Base-by-base conservation (phyloP, 345 rosid genomes). In the Cochlearia excelsa region DNA sequence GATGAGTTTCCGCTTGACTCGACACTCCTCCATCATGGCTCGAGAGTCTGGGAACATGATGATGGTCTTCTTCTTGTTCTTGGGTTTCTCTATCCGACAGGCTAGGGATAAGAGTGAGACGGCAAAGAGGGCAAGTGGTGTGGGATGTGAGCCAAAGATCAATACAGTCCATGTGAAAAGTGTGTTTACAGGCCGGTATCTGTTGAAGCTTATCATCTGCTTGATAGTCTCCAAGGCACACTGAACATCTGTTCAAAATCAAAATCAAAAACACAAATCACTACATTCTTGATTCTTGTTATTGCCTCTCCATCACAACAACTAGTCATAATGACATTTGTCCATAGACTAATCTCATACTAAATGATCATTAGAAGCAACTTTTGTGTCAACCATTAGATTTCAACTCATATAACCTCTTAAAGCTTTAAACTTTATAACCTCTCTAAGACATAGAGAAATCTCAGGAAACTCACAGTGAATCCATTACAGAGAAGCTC, bases 141-240 rank as follows among this genome's bases (percentile, higher is more conserved):
- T 87, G 93, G 54, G 77, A 83, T 30, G 81, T 64, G 37, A 90
- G 94, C 97, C 97, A 90, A 65, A 77, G 80, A 54, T 90, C 97
- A 35, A 90, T 90, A 73, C 95, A 90, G 47, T 85, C 91, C 95
- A 83, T 82, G 74, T 90, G 97, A 75, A 87, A 90, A 29, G 94
- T 76, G 71, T 87, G 94, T 28, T 90, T 82, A 70, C 97, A 90
- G 7, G 82, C 80, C 0, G 94, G 95, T 23, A 90, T 78, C 56
- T 78, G 89, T 66, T 90, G 97, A 71, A 90, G 95, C 65, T 75
- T 83, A 39, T 87, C 97, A 55, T 85, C 93, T 4, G 87, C 76
- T 73, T 77, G 82, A 72, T 87, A 90, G 61, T 87, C 97, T 26
- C 77, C 90, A 33, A 87, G 85, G 74, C 97, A 90, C 28, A 90